phyloP scores from a whole-genome alignment of 768 basidiomycete species.

The Ramaria sp. region DNA sequence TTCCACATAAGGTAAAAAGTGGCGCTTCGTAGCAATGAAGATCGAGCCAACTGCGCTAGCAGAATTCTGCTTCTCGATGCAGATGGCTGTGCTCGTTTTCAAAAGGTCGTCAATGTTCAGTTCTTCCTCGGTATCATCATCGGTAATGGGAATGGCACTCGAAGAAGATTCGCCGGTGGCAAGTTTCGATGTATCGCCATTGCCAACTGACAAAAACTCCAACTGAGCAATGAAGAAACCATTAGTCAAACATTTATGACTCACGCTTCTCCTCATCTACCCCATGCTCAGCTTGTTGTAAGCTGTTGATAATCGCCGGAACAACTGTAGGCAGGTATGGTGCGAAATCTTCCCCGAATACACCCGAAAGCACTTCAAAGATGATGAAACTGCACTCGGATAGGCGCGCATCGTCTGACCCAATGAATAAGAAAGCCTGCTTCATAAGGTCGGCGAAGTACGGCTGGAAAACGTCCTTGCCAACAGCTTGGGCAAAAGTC shows the following conservation, averaged over 20 bases:
- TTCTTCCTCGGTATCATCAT: conserved; percentile 48
- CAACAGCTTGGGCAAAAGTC: conserved; percentile 95
- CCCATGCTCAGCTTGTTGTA: conserved; percentile 73
- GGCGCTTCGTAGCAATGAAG: conserved; percentile 67
- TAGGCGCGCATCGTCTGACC: conserved; percentile 76
- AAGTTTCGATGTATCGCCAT: conserved; percentile 36
- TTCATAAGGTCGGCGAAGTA: conserved; percentile 97
- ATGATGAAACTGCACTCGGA: conserved; percentile 96
- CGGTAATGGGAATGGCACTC: conserved; percentile 51
- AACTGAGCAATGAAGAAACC: not conserved
- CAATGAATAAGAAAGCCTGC: conserved; percentile 83
- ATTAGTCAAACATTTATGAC: conserved; percentile 29
- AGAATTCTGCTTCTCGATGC: conserved; percentile 98
- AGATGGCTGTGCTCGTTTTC: conserved; percentile 90
- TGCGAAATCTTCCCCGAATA: conserved; percentile 91
- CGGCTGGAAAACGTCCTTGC: conserved; percentile 85
- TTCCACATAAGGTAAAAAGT: conserved; percentile 91
- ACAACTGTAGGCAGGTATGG: conserved; percentile 78
- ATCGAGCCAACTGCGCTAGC: conserved; percentile 91
- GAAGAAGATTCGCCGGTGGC: conserved; percentile 65
- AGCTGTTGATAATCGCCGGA: conserved; percentile 72
- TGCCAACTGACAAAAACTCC: conserved; percentile 1
- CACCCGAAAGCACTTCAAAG: conserved; percentile 97
- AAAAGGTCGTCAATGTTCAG: conserved; percentile 78
- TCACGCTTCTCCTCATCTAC: conserved; percentile 23